Evolutionary conservation across 495 filamentous ascomycete genomes (phyloP).

Genomic region (Xanthoparmelia taractica): DNA sequence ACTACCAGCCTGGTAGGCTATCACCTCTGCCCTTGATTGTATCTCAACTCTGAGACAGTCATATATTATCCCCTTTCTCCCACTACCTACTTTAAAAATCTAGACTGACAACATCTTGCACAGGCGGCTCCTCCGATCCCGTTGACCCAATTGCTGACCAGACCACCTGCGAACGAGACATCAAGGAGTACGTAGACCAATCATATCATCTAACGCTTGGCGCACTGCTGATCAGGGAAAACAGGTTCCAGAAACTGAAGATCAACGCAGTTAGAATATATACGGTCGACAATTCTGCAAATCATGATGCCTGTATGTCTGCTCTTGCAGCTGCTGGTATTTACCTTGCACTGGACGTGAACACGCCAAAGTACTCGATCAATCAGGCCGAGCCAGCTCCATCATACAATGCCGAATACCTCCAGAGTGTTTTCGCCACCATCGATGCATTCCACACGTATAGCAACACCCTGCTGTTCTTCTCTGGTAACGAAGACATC

Average conservation of each 20-base stretch:
- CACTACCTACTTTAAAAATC: too few relatives aligned
- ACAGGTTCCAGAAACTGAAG: constrained; percentile 67
- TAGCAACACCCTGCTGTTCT: constrained; percentile 86
- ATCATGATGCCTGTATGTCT: constrained; percentile 81
- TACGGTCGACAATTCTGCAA: constrained; percentile 77
- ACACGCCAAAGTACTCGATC: constrained; percentile 71
- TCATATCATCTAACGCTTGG: neutral
- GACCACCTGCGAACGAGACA: constrained; percentile 69
- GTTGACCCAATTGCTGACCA: constrained; percentile 72
- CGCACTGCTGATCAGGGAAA: neutral
- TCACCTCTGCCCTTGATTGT: neutral
- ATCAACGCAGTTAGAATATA: constrained; percentile 92
- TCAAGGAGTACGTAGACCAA: constrained; percentile 41
- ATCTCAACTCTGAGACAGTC: too few relatives aligned
- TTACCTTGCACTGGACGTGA: constrained; percentile 83
- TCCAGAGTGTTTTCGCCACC: constrained; percentile 89
- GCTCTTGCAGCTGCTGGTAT: constrained; percentile 76
- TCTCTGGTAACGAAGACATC: constrained; percentile 95
- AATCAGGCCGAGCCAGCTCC: constrained; percentile 64
- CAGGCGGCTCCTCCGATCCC: constrained; percentile 69
- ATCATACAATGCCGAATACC: constrained; percentile 88
- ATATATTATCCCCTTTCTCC: too few relatives aligned
- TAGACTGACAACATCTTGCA: neutral
- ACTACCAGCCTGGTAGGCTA: constrained; percentile 67
- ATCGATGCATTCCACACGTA: constrained; percentile 84